Conservation (phyloP, 2,329 filamentous ascomycete genomes). For the Claviceps citrina region DNA sequence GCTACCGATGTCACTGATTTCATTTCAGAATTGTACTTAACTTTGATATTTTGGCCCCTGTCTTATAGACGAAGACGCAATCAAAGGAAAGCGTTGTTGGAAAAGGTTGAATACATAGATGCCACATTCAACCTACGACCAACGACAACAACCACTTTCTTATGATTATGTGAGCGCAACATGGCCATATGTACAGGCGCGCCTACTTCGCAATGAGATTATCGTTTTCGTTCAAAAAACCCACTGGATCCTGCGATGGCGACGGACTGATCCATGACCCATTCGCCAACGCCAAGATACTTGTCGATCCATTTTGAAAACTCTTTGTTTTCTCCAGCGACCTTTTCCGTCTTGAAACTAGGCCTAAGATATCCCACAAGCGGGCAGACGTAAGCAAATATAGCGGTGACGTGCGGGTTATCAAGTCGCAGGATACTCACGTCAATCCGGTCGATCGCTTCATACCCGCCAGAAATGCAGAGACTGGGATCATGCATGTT, state of each 20-base stretch:
- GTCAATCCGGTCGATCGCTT: constrained; percentile 94
- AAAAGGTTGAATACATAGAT: background rate
- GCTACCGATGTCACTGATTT: too few species aligned
- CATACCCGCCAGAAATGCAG: constrained; percentile 89
- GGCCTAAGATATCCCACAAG: constrained; percentile 30
- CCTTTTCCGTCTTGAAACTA: constrained; percentile 77
- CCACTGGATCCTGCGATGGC: constrained; percentile 75
- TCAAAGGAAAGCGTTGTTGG: background rate
- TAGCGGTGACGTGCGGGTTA: background rate
- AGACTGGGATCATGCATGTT: constrained; percentile 42
- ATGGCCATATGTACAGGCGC: background rate
- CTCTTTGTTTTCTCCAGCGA: constrained; percentile 66
- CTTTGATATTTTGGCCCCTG: background rate
- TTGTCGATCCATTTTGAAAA: constrained; percentile 79
- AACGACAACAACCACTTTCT: background rate
- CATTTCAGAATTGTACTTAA: background rate
- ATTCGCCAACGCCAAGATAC: constrained; percentile 89
- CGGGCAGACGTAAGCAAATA: constrained; percentile 15
- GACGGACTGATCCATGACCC: constrained; percentile 95
- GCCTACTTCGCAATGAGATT: constrained; percentile 12
- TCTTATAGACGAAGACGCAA: background rate
- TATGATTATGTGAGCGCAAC: background rate
- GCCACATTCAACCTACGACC: background rate
- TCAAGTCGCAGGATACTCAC: constrained; percentile 44
- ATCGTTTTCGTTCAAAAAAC: constrained; percentile 85